Base-by-base conservation (phyloP, 345 rosid genomes). In the Lumnitzera racemosa region DNA sequence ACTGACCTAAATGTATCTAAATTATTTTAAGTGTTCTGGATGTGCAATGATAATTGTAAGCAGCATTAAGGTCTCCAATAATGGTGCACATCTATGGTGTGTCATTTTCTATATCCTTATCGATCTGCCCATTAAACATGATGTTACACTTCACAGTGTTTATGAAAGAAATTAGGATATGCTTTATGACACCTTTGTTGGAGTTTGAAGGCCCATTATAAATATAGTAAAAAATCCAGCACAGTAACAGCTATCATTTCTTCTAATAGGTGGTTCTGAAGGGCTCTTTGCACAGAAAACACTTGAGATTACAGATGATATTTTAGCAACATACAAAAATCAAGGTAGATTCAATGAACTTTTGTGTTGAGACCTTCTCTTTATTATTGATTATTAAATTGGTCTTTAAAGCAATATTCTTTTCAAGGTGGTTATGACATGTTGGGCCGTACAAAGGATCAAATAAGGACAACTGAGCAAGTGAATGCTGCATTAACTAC, bases 391-490 rank as follows among this genome's bases (percentile, higher is more conserved):
- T 36, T 7, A 36, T 51, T 24, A 60, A 72, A 58, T 65, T 61
- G 46, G 29, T 36, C 15, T 29, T 61, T 59, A 23, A 59, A 16
- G 51, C 61, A 36, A 36, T 47, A 56, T 63, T 24, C 59, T 67
- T 59, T 65, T 25, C 59, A 56, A 94, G 97, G 99, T 70, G 99
- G 99, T 63, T 94, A 87, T 80, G 97, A 94, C 77, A 75, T 94
- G 80, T 78, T 94, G 23, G 99, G 99, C 56, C 79, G 99, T 70
- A 94, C 99, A 46, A 81, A 88, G 70, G 99, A 94, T 90, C 99
- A 94, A 73, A 90, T 94, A 70, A 83, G 87, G 78, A 87, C 99
- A 46, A 90, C 89, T 13, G 97, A 94, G 80, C 99, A 94, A 80
- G 97, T 86, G 67, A 86, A 84, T 36, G 90, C 97, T 68, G 86